Percentiles rank a stretch among this genome's conserved stretches.
Conservation (phyloP, 495 filamentous ascomycete genomes). For the Bathelium albidoporum region DNA sequence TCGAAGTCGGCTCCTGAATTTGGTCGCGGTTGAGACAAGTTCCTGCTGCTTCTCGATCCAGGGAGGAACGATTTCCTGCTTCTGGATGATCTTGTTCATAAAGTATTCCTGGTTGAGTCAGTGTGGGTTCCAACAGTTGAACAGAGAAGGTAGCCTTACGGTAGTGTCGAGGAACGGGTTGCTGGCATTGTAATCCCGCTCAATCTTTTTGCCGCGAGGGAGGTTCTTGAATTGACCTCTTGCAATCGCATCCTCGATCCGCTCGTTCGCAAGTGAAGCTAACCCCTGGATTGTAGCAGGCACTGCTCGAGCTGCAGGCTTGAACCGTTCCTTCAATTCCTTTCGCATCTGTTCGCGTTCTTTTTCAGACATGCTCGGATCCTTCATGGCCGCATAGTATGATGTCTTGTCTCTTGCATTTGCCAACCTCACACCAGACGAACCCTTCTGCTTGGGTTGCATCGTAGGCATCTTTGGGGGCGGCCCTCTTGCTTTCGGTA, state of each 20-base stretch:
- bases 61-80: slow-evolving; percentile 72
- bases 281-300: slow-evolving; percentile 72
- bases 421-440: slow-evolving; percentile 52
- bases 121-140: not conserved
- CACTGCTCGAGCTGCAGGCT: slow-evolving; percentile 59
- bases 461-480: slow-evolving; percentile 45
- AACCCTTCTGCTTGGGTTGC: slow-evolving; percentile 32
- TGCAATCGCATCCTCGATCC: slow-evolving; percentile 89
- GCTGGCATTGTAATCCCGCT: slow-evolving; percentile 69
- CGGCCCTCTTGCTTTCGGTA: slow-evolving; percentile 25
- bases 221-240: slow-evolving; percentile 87
- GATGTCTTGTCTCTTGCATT: slow-evolving; percentile 69
- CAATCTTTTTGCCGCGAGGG: slow-evolving; percentile 64
- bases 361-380: slow-evolving; percentile 48
- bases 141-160: not conserved
- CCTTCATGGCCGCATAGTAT: slow-evolving; percentile 57
- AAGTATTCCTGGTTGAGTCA: slow-evolving; percentile 56
- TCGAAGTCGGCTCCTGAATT: slow-evolving; percentile 64
- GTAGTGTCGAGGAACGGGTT: slow-evolving; percentile 93
- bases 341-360: slow-evolving; percentile 59
- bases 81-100: slow-evolving; percentile 97
- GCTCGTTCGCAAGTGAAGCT: slow-evolving; percentile 75
- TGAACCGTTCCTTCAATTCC: slow-evolving; percentile 73
- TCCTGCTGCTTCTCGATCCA: slow-evolving; percentile 99
- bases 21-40: slow-evolving; percentile 53